These are phyloP conservation scores for Marsdenia floribunda DNA, from an alignment of 257 asterid species.

Conservation along the genomic window DNA sequence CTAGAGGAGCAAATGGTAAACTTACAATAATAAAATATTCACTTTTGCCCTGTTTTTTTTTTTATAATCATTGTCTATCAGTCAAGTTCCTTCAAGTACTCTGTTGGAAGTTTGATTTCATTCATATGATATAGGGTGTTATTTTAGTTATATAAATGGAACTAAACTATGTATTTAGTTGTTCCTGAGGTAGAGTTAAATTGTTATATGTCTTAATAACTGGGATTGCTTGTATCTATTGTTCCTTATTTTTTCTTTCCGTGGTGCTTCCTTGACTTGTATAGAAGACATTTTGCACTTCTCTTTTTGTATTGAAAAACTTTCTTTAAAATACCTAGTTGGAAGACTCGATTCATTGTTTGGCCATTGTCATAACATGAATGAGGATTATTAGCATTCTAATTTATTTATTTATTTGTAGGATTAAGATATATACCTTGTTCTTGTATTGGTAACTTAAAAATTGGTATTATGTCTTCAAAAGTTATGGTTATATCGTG, in stretches of 20 bases:
- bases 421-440: background rate
- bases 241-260: background rate
- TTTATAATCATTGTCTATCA: background rate
- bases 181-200: background rate
- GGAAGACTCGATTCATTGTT: slow-evolving; percentile 1
- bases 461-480: slow-evolving; percentile 1
- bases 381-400: background rate
- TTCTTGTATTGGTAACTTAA: background rate
- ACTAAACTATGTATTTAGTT: background rate
- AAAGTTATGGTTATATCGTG: background rate
- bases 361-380: background rate
- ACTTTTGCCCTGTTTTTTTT: background rate
- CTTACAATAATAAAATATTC: background rate
- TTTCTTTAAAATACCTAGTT: slow-evolving; percentile 5
- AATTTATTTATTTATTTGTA: background rate
- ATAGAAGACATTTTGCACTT: slow-evolving; percentile 95
- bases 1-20: background rate
- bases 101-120: slow-evolving; percentile 1
- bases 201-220: background rate
- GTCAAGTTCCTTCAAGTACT: background rate
- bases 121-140: background rate
- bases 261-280: slow-evolving; percentile 15
- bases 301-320: slow-evolving; percentile 31
- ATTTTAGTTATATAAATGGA: background rate
- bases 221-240: background rate